Evolutionary conservation across 139 green algal genomes (phyloP).

Genomic region (Volvox africanus): DNA sequence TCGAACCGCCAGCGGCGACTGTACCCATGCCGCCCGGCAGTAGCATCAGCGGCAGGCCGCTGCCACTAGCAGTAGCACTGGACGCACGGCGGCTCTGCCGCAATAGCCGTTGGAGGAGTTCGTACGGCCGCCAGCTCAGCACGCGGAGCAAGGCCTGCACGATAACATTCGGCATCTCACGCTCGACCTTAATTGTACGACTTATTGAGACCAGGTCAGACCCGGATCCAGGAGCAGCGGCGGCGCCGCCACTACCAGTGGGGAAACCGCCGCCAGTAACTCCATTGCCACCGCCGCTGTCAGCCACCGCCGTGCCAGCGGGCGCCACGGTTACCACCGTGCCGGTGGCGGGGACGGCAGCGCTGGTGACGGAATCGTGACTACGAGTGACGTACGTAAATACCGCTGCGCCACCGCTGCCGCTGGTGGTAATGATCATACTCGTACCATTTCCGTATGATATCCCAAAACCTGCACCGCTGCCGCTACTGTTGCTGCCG

Average conservation of each 20-base stretch:
- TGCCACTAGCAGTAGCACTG: too few relatives aligned
- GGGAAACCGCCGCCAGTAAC: not conserved
- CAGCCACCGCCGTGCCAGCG: not conserved
- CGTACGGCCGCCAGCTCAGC: not conserved
- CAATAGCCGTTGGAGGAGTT: not conserved
- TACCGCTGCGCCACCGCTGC: not conserved
- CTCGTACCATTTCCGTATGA: not conserved
- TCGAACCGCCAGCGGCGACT: too few relatives aligned
- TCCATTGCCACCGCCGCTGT: not conserved
- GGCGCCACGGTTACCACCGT: too few relatives aligned
- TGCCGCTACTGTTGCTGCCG: not conserved
- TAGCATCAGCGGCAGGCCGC: too few relatives aligned
- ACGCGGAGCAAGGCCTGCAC: not conserved
- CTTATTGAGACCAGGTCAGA: not conserved
- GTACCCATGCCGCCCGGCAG: too few relatives aligned
- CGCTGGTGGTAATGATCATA: not conserved
- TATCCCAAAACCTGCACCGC: not conserved
- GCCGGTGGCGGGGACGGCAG: not conserved
- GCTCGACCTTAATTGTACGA: not conserved
- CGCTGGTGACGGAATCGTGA: not conserved
- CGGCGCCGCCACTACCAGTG: not conserved
- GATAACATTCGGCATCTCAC: not conserved
- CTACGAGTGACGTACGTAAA: not conserved
- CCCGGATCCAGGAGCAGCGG: not conserved
- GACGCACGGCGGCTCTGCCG: not conserved